Conservation (phyloP, 441 rosid species). For the Gossypium laxum region DNA sequence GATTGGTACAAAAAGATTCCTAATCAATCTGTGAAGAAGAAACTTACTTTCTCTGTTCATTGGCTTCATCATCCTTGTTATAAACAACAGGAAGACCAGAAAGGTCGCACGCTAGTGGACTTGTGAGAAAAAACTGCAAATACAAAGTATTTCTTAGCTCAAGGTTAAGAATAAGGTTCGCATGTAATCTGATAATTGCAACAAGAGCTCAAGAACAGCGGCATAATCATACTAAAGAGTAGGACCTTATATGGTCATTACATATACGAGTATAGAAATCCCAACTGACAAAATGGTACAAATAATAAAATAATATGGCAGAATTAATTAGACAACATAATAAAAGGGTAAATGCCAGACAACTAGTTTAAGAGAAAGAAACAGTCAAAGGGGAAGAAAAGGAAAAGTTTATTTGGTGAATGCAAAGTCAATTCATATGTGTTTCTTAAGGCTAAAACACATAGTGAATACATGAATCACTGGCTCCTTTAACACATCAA, state of each 20-base stretch:
- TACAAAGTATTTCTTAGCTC: constrained; percentile 8
- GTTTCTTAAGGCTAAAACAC: not conserved
- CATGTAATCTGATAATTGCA: not conserved
- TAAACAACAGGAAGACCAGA: constrained; percentile 46
- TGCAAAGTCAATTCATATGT: not conserved
- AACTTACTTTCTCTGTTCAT: constrained; percentile 35
- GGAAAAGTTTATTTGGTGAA: not conserved
- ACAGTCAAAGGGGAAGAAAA: not conserved
- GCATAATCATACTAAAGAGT: not conserved
- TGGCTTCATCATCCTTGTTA: constrained; percentile 36
- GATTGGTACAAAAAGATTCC: not conserved
- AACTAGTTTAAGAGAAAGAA: not conserved
- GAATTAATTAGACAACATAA: not conserved
- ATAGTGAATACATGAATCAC: not conserved
- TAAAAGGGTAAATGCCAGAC: not conserved
- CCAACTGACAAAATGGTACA: not conserved
- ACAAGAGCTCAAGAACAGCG: not conserved
- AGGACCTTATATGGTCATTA: not conserved
- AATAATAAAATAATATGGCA: not conserved
- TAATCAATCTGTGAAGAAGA: not conserved
- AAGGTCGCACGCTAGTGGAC: constrained; percentile 49
- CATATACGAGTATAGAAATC: not conserved
- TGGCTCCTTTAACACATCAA: not conserved
- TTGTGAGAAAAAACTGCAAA: constrained; percentile 41
- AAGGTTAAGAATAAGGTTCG: constrained; percentile 5